Evolutionary conservation across 257 asterid genomes (phyloP).

Genomic region (Parsonsia alboflavescens): DNA sequence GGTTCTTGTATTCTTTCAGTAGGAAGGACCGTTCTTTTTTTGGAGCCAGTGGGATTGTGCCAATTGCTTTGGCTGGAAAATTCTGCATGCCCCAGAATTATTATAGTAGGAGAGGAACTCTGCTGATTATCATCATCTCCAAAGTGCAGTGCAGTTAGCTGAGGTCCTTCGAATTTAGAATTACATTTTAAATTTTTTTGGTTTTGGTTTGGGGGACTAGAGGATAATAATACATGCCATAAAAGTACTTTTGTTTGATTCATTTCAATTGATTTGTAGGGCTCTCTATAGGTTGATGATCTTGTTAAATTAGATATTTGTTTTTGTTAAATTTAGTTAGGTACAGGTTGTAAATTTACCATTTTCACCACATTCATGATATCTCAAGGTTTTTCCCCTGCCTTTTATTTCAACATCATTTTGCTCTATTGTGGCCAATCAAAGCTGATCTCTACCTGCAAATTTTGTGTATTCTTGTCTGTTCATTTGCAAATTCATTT

Average conservation of each 20-base stretch:
- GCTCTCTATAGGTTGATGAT: conserved; percentile 2
- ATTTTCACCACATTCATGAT: neutral
- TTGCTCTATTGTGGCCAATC: neutral
- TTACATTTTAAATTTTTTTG: conserved; percentile 1
- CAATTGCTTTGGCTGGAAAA: conserved; percentile 2
- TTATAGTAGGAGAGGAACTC: conserved; percentile 1
- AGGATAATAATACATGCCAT: conserved; percentile 6
- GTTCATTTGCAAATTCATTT: too few relatives aligned
- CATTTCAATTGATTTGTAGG: conserved; percentile 9
- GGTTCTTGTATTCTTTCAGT: conserved; percentile 32
- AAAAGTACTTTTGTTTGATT: neutral
- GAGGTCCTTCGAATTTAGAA: conserved; percentile 6
- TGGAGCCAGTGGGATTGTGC: conserved; percentile 14
- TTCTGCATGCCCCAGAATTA: neutral
- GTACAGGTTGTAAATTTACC: conserved; percentile 12
- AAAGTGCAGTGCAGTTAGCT: conserved; percentile 2
- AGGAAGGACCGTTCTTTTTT: conserved; percentile 18
- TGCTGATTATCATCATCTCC: conserved; percentile 7
- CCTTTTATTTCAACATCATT: neutral
- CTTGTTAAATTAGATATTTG: neutral
- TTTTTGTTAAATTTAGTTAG: neutral
- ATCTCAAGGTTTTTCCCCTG: neutral
- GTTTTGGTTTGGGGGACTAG: neutral
- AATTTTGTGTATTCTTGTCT: neutral
- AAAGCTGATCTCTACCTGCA: neutral